Evolutionary conservation across 2,329 filamentous ascomycete genomes (phyloP), one percentile per base, ranked within the genome.

Genomic region (Fusarium sp.): DNA sequence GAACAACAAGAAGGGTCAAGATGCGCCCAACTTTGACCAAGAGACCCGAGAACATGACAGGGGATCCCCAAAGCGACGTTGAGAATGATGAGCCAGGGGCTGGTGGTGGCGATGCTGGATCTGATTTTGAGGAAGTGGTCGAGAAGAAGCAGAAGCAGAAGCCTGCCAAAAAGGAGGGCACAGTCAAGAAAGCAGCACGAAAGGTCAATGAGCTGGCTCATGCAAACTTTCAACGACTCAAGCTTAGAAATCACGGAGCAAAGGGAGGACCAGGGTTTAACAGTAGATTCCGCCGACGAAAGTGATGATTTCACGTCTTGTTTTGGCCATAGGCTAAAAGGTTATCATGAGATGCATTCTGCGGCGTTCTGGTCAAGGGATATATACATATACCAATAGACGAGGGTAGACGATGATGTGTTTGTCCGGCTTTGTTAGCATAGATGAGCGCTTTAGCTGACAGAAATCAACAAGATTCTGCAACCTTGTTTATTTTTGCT

Each of bases 1-100:
- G 92, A 63, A 93, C 92, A 56, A 95, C 92, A 4, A 84, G 89
- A 65, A 82, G 84, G 47, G 84, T 87, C 56, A 93, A 89, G 62
- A 92, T 91, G 81, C 83, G 80, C 65, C 87, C 87, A 3, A 84
- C 79, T 1, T 76, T 81, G 56, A 75, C 76, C 8, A 85, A 84
- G 72, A 83, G 88, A 37, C 83, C 85, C 22, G 66, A 76, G 17
- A 74, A 77, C 5, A 75, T 77, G 40, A 71, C 61, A 5, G 73
- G 55, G 1, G 67, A 71, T 3, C 71, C 74, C 4, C 73, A 76
- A 10, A 77, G 78, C 2, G 75, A 77, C 1, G 75, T 76, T 4
- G 75, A 76, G 10, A 79, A 82, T 4, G 81, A 79, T 15, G 76
- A 79, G 48, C 76, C 76, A 7, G 75, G 78, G 56, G 50, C 44